phyloP scores from a whole-genome alignment of 2,329 filamentous ascomycete species.

The Fusarium proliferatum region DNA sequence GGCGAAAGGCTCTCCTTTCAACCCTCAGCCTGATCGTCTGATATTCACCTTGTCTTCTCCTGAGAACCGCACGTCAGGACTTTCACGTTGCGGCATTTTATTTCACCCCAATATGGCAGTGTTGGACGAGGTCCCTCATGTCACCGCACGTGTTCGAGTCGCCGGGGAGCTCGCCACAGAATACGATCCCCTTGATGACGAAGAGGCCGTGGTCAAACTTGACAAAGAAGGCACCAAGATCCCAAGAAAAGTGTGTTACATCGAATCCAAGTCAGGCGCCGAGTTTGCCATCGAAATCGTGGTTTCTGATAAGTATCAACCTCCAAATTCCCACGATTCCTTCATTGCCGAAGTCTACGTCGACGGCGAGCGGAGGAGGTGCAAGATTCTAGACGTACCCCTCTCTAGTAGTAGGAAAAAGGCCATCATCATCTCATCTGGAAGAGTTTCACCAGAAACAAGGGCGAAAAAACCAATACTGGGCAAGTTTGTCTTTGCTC shows the following conservation, averaged over 20 bases:
- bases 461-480: no score
- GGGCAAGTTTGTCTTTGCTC: no score
- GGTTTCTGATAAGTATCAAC: background rate
- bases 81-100: background rate
- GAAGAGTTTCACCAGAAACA: no score
- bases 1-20: background rate
- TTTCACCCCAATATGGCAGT: conserved; percentile 37
- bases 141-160: conserved; percentile 33
- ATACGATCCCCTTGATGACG: conserved; percentile 15
- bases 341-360: background rate
- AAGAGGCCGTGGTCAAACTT: fast-evolving
- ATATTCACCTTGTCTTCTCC: no score
- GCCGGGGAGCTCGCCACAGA: conserved; percentile 36
- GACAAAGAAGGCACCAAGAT: background rate
- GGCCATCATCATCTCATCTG: no score
- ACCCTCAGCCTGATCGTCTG: background rate
- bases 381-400: no score
- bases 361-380: conserved; percentile 19
- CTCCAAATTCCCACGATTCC: fast-evolving
- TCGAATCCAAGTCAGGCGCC: conserved; percentile 39
- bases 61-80: background rate
- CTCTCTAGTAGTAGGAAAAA: no score
- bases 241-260: conserved; percentile 28
- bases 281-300: conserved; percentile 27
- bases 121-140: conserved; percentile 19